These are phyloP conservation scores for Graphiopsis chlorocephala DNA, from an alignment of 2,329 filamentous ascomycete species.

Conservation along the genomic window DNA sequence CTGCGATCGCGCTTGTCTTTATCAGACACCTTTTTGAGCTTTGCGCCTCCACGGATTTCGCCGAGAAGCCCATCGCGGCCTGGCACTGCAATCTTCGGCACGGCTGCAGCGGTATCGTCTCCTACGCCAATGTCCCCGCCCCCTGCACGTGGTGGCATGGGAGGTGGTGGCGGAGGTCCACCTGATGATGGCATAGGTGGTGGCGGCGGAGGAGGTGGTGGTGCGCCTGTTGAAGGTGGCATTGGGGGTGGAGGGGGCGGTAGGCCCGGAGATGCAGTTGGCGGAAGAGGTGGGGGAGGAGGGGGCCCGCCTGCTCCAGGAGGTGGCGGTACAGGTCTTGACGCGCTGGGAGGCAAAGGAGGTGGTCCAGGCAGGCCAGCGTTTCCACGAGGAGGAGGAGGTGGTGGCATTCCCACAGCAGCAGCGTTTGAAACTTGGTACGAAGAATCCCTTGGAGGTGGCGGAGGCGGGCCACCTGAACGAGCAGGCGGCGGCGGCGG, in stretches of 20 bases:
- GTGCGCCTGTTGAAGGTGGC: slow-evolving; percentile 39
- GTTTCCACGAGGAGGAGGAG: slow-evolving; percentile 48
- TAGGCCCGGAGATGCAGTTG: slow-evolving; percentile 36
- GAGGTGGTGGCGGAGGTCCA: slow-evolving; percentile 41
- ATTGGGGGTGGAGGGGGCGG: slow-evolving; percentile 42
- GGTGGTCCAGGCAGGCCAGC: slow-evolving; percentile 33
- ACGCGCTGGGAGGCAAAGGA: slow-evolving; percentile 32
- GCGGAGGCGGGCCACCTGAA: slow-evolving; percentile 36
- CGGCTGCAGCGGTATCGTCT: slow-evolving; percentile 44
- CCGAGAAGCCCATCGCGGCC: slow-evolving; percentile 62
- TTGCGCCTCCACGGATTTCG: slow-evolving; percentile 65
- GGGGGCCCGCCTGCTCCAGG: slow-evolving; percentile 34
- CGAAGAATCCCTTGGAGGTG: slow-evolving; percentile 61
- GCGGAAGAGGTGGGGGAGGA: slow-evolving; percentile 43
- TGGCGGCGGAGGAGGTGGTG: slow-evolving; percentile 46
- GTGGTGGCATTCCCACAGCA: slow-evolving; percentile 47
- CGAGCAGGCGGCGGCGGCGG: slow-evolving; percentile 75
- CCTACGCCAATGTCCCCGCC: slow-evolving; percentile 38
- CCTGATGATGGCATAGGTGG: slow-evolving; percentile 45
- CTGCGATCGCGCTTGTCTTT: slow-evolving; percentile 70
- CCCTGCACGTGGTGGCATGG: slow-evolving; percentile 37
- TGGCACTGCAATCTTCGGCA: slow-evolving; percentile 45
- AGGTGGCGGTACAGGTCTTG: slow-evolving; percentile 32
- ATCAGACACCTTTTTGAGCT: slow-evolving; percentile 72
- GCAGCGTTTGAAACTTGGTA: slow-evolving; percentile 39